Base-by-base conservation (phyloP, 768 basidiomycete genomes). In the Filobasidium floriforme region DNA sequence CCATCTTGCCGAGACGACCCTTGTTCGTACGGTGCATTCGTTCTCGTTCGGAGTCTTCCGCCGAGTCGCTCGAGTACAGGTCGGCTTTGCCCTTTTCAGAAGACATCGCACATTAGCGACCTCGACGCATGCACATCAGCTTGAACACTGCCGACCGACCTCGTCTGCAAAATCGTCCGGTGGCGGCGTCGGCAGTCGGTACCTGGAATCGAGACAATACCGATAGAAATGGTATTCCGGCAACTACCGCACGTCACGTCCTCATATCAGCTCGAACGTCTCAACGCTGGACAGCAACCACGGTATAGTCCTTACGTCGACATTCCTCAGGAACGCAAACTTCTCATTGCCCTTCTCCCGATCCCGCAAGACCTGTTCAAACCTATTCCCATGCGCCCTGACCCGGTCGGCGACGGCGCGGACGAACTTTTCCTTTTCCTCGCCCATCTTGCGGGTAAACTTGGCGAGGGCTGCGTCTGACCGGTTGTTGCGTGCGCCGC, bases 1-100 rank as follows among this genome's bases (percentile, higher is more conserved):
- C 90, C 26, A 90, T 79, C 73, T 82, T 86, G 2, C 92, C 92
- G 1, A 99, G 82, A 24, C 81, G 81, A 55, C 83, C 89, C 80
- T 89, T 94, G 44, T 86, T 84, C 1, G 82, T 71, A 19, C 86
- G 85, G 29, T 57, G 54, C 26, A 28, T 57, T 19, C 26, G 54
- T 75, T 99, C 93, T 24, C 86, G 83, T 73, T 99, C 96, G 1
- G 89, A 89, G 64, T 96, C 93, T 77, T 97, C 93, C 7, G 87
- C 91, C 43, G 92, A 90, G 79, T 97, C 96, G 22, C 89, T 91
- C 0, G 93, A 79, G 68, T 79, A 79, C 10, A 79, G 41, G 7
- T 74, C 75, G 26, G 75, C 73, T 52, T 75, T 70, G 7, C 80
- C 80, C 79, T 80, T 65, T 9, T n/a, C n/a, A 14, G 10, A 4